Evolutionary conservation across 176 grass and related monocot genomes (phyloP), one percentile per base, ranked within the genome.

Genomic region (Saccharum officinarum): DNA sequence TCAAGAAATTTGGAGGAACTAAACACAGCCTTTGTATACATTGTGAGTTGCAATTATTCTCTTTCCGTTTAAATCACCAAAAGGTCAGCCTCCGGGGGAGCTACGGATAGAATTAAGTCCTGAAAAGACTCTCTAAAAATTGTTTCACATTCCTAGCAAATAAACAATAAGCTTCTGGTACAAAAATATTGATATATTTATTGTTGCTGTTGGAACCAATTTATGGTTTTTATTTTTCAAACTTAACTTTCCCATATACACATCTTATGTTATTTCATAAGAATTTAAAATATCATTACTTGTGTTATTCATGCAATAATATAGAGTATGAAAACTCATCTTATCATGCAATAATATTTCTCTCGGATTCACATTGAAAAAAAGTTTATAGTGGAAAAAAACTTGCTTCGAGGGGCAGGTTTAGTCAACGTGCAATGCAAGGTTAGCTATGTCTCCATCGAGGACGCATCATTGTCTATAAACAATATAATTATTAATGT

Each of bases 341-440:
- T 77, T 79, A 18, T 20, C 23, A 36, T 83, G 20, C 23, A 30
- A 52, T 55, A 18, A 55, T 7, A 14, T 39, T 54, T 12, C 37
- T 69, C 25, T 69, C 11, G 14, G 2, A 5, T 67, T 82, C 79
- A 82, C 66, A 47, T 25, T 57, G 59, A 14, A 3, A 33, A 33
- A 73, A 67, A 6, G 20, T 40, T 66, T 50, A 10, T 72, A 9
- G 22, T 28, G 61, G 52, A 40, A 31, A 50, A 55, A 44, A 45
- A 42, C n/a, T 36, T 28, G 71, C 44, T 78, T 65, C 57, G 6
- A 64, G 47, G 77, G 73, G 28, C 45, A 57, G 66, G 20, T 47
- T 71, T 78, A 63, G 84, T 82, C 79, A 83, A 67, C 55, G 52
- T 55, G 33, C 61, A 82, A 69, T 36, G 34, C 34, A 36, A 36